Evolutionary conservation across 2,329 filamentous ascomycete genomes (phyloP).

Genomic region (Xylariaceae sp.): DNA sequence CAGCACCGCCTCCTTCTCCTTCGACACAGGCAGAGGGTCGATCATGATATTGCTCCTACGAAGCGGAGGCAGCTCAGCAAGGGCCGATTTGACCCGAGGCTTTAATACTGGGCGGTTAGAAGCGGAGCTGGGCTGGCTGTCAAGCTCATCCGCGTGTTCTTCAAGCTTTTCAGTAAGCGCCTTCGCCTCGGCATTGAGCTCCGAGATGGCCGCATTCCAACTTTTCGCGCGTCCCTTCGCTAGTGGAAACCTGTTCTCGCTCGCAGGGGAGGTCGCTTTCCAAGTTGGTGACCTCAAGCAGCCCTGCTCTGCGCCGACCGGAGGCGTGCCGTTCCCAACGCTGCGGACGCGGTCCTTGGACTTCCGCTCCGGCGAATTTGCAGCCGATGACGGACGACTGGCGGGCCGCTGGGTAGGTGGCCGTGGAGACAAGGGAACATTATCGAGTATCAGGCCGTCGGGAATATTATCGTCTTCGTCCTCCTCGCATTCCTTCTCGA

Average conservation of each 20-base stretch:
- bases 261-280: conserved; percentile 37
- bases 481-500: conserved; percentile 67
- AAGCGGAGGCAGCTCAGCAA: conserved; percentile 62
- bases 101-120: conserved; percentile 29
- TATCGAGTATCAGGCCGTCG: conserved; percentile 71
- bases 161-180: conserved; percentile 74
- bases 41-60: conserved; percentile 74
- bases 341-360: conserved; percentile 46
- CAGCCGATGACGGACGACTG: conserved; percentile 45
- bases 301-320: conserved; percentile 51
- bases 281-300: conserved; percentile 50
- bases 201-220: conserved; percentile 64
- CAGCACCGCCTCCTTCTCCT: conserved; percentile 78
- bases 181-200: conserved; percentile 65
- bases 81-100: conserved; percentile 54
- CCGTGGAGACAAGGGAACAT: conserved; percentile 74
- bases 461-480: conserved; percentile 74
- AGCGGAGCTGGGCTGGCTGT: conserved; percentile 34
- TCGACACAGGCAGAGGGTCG: conserved; percentile 74
- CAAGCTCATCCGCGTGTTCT: conserved; percentile 60
- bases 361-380: conserved; percentile 44
- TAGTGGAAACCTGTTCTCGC: conserved; percentile 25
- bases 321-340: conserved; percentile 57
- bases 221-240: conserved; percentile 58
- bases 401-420: conserved; percentile 47